Evolutionary conservation across 1,139 yeast genomes (phyloP), one percentile per base, ranked within the genome.

Genomic region (Geotrichum reessii): DNA sequence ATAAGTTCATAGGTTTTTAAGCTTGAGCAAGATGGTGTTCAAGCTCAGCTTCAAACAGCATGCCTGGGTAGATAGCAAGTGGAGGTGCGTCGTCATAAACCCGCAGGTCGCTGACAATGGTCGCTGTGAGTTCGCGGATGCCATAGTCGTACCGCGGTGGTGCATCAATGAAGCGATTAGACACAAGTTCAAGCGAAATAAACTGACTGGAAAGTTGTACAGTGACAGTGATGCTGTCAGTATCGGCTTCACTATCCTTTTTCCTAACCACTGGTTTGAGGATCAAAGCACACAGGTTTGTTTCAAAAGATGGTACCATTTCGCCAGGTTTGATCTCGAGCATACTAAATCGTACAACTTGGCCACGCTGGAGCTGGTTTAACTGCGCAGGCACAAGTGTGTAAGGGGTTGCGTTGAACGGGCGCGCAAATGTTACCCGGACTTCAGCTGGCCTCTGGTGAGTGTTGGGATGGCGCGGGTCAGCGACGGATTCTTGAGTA

Each of bases 71-170:
- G 8, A 37, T 47, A 11, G 44, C 54, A 6, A 55, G 47, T n/a
- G 40, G 33, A 11, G 58, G 54, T 4, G 44, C 44, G 21, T 33
- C 50, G 2, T 28, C n/a, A 37, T 55, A 55, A 12, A 50, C 53
- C 3, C 31, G 44, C 5, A 55, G 31, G 17, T 44, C n/a, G 1
- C 22, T 21, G 19, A 24, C 17, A 12, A 24, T 28, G 21, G 42
- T 5, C 1, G 33, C 1, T 1, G 47, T 19, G n/a, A 55, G 11
- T 19, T 33, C 12, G 28, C 25, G 44, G 14, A 28, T 19, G 17
- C 58, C 58, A 21, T 55, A 55, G 40, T 55, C 58, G 25, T 42
- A 42, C 7, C 42, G 37, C 44, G 53, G 58, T 5, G 52, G 51
- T 2, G 21, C 47, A 7, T 50, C n/a, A 11, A 19, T 21, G 24